These are phyloP conservation scores for Colletotrichum filicis DNA, from an alignment of 2,329 filamentous ascomycete species.

Conservation along the genomic window DNA sequence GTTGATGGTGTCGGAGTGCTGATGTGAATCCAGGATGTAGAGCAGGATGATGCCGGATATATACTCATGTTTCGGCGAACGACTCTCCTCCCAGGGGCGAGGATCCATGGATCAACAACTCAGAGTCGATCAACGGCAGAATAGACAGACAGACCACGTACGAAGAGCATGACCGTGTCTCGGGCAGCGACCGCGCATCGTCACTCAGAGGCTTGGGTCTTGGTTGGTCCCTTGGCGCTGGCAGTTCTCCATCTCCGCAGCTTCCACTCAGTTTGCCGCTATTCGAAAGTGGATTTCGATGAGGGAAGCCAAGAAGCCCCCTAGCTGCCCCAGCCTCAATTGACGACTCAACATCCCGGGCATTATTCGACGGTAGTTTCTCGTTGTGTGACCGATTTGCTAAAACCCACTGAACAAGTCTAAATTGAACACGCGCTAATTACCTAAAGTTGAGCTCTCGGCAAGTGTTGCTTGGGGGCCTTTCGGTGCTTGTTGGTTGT, in stretches of 20 bases:
- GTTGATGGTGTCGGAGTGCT: background rate
- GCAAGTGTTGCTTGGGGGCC: background rate
- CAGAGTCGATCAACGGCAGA: background rate
- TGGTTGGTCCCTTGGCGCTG: constrained; percentile 26
- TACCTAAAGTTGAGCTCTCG: constrained; percentile 1
- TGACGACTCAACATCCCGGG: constrained; percentile 31
- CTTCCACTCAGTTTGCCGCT: constrained; percentile 25
- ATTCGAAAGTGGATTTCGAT: constrained; percentile 28
- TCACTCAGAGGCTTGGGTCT: constrained; percentile 34
- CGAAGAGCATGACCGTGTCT: constrained; percentile 3
- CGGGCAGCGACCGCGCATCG: constrained; percentile 25
- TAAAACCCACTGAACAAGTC: constrained; percentile 1
- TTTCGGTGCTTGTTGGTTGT: background rate
- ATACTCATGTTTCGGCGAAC: background rate
- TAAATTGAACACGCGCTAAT: background rate
- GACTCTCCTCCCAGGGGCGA: background rate
- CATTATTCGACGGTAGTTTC: constrained; percentile 1
- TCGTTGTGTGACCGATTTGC: background rate
- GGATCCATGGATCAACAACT: background rate
- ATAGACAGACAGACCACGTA: background rate
- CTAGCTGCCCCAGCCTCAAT: constrained; percentile 26
- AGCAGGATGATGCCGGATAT: constrained; percentile 22
- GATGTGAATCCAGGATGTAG: background rate
- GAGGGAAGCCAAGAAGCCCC: constrained; percentile 29
- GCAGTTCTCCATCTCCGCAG: constrained; percentile 12